Base-by-base conservation (phyloP, 768 basidiomycete species). In the Mycena galericulata region DNA sequence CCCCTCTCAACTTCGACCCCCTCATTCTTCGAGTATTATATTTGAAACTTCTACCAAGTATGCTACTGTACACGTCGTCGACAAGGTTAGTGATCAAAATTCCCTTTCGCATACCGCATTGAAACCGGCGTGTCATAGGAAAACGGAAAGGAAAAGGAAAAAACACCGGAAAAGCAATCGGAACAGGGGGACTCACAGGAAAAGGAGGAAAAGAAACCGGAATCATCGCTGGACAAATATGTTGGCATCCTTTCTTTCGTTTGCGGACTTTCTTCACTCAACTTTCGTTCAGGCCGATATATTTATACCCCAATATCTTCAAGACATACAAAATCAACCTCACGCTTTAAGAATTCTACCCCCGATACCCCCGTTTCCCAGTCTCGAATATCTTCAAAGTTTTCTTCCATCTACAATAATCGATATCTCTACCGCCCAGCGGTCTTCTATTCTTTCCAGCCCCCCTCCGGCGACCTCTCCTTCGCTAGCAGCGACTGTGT, bases 231-330 rank as follows among this genome's bases (percentile, higher is more conserved):
- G 56, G 84, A 86, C 75, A 84, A 81, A 82, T 86, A 84, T 78
- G 84, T 84, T 68, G 32, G 81, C 70, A n/a, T 15, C 27, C 29
- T 46, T 50, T 10, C 18, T 15, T 54, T 51, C 4, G n/a, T n/a
- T 51, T 24, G 22, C 8, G 38, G 14, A 34, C 22, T 47, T 50
- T 58, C 38, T 40, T 55, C 15, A 53, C 54, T 63, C 20, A 56
- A 45, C 8, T 12, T 3, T 41, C 59, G 27, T 45, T 29, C 59
- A 87, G 85, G 86, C 86, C 68, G 83, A 85, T 47, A 76, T 79
- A 46, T 87, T 85, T 74, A 75, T 85, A 64, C 86, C 85, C 45
- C 80, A 84, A 72, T 86, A 83, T 75, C 79, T 87, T 65, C 80
- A 80, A 79, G 82, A 84, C 68, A 83, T 87, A 34, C 85, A 87